Percentiles rank a stretch among this genome's conserved stretches.
These are phyloP conservation scores for Saxispiralis lemnorum DNA, from an alignment of 495 filamentous ascomycete species.

Conservation along the genomic window DNA sequence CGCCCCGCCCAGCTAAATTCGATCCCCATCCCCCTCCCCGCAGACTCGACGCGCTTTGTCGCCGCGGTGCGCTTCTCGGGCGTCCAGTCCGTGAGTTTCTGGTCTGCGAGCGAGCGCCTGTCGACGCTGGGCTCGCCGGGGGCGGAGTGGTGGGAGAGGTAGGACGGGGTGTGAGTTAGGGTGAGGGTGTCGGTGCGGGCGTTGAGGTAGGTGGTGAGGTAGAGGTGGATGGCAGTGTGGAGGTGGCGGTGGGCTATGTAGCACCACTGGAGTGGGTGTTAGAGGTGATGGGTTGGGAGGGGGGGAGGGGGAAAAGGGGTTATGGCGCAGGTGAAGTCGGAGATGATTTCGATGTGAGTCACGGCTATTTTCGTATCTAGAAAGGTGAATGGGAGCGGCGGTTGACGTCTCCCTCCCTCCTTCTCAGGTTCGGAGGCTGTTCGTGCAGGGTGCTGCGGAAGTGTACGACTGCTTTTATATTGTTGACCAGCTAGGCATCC, in stretches of 20 bases:
- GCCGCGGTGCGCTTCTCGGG: background rate
- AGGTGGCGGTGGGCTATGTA: slow-evolving; percentile 1
- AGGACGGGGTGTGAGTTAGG: background rate
- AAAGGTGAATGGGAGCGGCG: too few relatives aligned
- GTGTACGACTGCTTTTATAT: too few relatives aligned
- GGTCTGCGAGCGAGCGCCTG: background rate
- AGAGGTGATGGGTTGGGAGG: background rate
- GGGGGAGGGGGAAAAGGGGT: background rate
- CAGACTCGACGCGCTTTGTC: background rate
- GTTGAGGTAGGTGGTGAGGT: background rate
- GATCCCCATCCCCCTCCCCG: background rate
- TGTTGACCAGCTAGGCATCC: too few relatives aligned
- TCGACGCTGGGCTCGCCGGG: background rate
- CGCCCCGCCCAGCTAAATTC: slow-evolving; percentile 8
- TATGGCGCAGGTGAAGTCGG: slow-evolving; percentile 1
- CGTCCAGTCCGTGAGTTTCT: background rate
- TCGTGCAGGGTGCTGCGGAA: too few relatives aligned
- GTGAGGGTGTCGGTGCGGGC: background rate
- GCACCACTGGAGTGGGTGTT: background rate
- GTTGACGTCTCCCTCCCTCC: too few relatives aligned
- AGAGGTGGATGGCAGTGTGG: slow-evolving; percentile 1
- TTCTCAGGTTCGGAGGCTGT: too few relatives aligned
- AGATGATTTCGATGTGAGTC: background rate
- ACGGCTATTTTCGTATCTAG: background rate
- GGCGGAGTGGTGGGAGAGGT: background rate